Conservation (phyloP, 495 filamentous ascomycete species). For the Neurospora sp. region DNA sequence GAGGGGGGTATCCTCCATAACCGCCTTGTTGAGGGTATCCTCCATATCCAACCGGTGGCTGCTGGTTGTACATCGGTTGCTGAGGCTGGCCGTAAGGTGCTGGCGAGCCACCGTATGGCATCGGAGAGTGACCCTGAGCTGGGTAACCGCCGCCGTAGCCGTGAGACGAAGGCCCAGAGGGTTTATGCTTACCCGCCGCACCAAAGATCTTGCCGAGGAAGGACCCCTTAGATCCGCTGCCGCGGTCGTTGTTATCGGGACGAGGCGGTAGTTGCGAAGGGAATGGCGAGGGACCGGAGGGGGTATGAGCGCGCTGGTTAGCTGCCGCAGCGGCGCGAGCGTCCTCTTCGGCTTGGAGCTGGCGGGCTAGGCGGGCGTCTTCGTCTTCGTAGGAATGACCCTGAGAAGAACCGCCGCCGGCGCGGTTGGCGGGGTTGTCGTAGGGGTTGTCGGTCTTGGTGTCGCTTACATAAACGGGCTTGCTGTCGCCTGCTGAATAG, state of each 20-base stretch:
- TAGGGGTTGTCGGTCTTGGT: constrained; percentile 53
- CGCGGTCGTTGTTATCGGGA: constrained; percentile 14
- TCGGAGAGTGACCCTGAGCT: constrained; percentile 14
- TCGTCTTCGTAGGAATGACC: constrained; percentile 35
- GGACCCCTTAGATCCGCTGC: constrained; percentile 32
- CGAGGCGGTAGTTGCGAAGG: constrained; percentile 31
- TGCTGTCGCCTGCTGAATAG: constrained; percentile 40
- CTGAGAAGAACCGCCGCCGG: neutral
- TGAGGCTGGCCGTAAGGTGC: constrained; percentile 11
- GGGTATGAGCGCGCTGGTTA: constrained; percentile 9
- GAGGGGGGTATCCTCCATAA: constrained; percentile 13
- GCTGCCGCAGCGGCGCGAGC: constrained; percentile 38
- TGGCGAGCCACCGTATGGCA: constrained; percentile 27
- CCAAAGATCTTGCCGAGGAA: constrained; percentile 47
- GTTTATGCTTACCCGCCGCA: constrained; percentile 1
- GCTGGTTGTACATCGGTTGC: constrained; percentile 31
- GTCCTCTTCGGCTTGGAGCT: constrained; percentile 76
- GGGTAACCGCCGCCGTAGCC: neutral
- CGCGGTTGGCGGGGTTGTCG: constrained; percentile 27
- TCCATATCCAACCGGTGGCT: constrained; percentile 7
- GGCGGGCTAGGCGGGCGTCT: constrained; percentile 64
- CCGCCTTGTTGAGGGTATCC: constrained; percentile 31
- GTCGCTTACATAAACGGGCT: constrained; percentile 35
- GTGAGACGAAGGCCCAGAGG: neutral
- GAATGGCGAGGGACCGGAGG: constrained; percentile 8